These are phyloP conservation scores for Xerocomellus chrysenteron DNA, from an alignment of 768 basidiomycete species.

Conservation along the genomic window DNA sequence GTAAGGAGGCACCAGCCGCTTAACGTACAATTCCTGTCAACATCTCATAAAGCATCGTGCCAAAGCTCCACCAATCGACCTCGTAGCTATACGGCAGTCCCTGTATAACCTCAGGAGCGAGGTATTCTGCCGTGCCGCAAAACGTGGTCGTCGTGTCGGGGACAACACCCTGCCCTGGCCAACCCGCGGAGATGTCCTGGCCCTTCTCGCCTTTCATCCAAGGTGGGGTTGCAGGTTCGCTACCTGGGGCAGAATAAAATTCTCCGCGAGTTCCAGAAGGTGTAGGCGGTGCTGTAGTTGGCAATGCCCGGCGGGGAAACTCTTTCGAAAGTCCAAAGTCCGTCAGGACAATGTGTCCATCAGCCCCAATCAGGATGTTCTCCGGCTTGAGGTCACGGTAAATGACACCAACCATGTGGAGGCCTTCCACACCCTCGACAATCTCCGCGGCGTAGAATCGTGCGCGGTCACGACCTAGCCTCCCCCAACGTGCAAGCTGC, in stretches of 20 bases:
- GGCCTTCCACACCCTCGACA: slow-evolving; percentile 91
- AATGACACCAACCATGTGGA: slow-evolving; percentile 93
- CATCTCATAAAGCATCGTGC: slow-evolving; percentile 98
- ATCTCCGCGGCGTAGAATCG: slow-evolving; percentile 98
- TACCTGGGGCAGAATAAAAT: slow-evolving; percentile 48
- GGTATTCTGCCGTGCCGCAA: slow-evolving; percentile 95
- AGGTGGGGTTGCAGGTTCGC: slow-evolving; percentile 54
- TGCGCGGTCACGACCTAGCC: slow-evolving; percentile 89
- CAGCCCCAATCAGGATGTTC: slow-evolving; percentile 90
- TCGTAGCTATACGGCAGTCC: slow-evolving; percentile 89
- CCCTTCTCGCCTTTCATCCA: slow-evolving; percentile 74
- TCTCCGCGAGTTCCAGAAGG: slow-evolving; percentile 52
- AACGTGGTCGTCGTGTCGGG: slow-evolving; percentile 81
- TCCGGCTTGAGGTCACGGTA: slow-evolving; percentile 98
- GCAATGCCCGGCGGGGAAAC: slow-evolving; percentile 59
- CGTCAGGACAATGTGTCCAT: slow-evolving; percentile 95
- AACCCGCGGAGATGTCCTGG: slow-evolving; percentile 52
- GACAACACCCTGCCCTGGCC: slow-evolving; percentile 54
- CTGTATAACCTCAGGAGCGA: slow-evolving; percentile 96
- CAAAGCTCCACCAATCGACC: slow-evolving; percentile 98
- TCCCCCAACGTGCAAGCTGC: slow-evolving; percentile 94
- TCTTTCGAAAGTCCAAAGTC: slow-evolving; percentile 96
- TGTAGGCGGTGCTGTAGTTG: slow-evolving; percentile 56
- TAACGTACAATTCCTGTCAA: slow-evolving; percentile 81
- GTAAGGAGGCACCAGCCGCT: slow-evolving; percentile 8